Evolutionary conservation across 2,329 filamentous ascomycete species (phyloP).

Genomic region (Xylariomycetidae sp.): DNA sequence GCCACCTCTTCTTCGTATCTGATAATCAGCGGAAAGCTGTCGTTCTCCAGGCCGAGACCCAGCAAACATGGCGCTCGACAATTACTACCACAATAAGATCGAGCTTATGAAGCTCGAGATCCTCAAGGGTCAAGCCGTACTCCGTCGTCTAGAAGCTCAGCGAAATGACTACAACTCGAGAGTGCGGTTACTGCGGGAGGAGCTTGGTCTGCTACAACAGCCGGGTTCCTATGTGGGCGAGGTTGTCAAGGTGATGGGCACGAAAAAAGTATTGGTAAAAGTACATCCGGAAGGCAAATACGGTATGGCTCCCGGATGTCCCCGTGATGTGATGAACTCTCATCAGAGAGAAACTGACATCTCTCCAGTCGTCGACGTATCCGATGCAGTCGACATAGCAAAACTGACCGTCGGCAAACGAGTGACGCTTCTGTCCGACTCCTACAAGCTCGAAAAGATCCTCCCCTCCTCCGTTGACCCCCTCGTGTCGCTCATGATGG

Average conservation of each 20-base stretch:
- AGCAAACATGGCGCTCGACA: constrained; percentile 91
- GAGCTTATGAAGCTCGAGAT: constrained; percentile 99
- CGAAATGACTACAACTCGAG: constrained; percentile 99
- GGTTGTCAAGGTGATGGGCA: constrained; percentile 99
- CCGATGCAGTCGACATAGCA: constrained; percentile 87
- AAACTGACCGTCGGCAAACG: constrained; percentile 98
- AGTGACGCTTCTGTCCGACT: constrained; percentile 92
- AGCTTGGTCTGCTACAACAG: constrained; percentile 92
- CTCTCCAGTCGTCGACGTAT: constrained; percentile 85
- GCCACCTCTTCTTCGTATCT: neutral
- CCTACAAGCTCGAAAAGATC: constrained; percentile 98
- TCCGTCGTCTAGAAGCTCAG: constrained; percentile 93
- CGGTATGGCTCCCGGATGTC: constrained; percentile 56
- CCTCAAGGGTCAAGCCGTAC: constrained; percentile 93
- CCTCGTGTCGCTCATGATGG: constrained; percentile 99
- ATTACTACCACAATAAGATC: constrained; percentile 99
- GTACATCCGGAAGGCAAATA: constrained; percentile 99
- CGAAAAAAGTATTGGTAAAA: constrained; percentile 98
- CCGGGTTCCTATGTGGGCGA: constrained; percentile 97
- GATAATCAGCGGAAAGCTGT: too few relatives aligned
- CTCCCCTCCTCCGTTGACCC: constrained; percentile 97
- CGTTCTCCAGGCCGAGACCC: constrained; percentile 7
- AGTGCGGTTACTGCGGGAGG: constrained; percentile 89
- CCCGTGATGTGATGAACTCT: too few relatives aligned
- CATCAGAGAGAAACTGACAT: too few relatives aligned